Conservation (phyloP, 2,329 filamentous ascomycete genomes). For the Trichoderma arundinaceum region DNA sequence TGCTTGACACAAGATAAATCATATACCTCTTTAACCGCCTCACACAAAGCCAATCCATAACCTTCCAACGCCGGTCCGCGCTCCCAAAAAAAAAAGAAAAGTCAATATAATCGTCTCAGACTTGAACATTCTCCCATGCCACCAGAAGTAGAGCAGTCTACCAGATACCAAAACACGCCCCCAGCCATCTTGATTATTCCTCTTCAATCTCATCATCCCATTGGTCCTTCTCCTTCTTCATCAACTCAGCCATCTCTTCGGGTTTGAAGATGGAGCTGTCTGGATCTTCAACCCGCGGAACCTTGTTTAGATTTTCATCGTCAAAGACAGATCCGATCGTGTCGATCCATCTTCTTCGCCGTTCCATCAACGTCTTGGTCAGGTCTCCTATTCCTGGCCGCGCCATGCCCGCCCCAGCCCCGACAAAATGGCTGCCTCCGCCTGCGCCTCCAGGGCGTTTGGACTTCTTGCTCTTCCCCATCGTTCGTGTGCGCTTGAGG, state of each 20-base stretch:
- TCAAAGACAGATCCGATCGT: constrained; percentile 91
- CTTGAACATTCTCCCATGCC: background rate
- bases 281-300: constrained; percentile 70
- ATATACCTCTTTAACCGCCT: background rate
- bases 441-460: constrained; percentile 78
- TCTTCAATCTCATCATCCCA: constrained; percentile 84
- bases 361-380: constrained; percentile 90
- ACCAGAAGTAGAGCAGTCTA: background rate
- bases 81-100: background rate
- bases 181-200: constrained; percentile 46
- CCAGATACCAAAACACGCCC: background rate
- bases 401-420: constrained; percentile 66
- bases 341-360: constrained; percentile 85
- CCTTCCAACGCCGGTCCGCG: constrained; percentile 4
- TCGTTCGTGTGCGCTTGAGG: constrained; percentile 90
- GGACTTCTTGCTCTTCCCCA: constrained; percentile 92
- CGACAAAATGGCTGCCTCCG: constrained; percentile 69
- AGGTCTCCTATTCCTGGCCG: constrained; percentile 87
- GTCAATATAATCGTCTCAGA: constrained; percentile 2
- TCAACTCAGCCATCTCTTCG: constrained; percentile 71
- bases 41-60: constrained; percentile 14
- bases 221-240: constrained; percentile 77
- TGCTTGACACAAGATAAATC: background rate
- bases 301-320: constrained; percentile 74
- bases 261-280: constrained; percentile 74